These are phyloP conservation scores for Odonthalia washingtoniensis DNA, from an alignment of 31 red algal genomes.

Conservation along the genomic window DNA sequence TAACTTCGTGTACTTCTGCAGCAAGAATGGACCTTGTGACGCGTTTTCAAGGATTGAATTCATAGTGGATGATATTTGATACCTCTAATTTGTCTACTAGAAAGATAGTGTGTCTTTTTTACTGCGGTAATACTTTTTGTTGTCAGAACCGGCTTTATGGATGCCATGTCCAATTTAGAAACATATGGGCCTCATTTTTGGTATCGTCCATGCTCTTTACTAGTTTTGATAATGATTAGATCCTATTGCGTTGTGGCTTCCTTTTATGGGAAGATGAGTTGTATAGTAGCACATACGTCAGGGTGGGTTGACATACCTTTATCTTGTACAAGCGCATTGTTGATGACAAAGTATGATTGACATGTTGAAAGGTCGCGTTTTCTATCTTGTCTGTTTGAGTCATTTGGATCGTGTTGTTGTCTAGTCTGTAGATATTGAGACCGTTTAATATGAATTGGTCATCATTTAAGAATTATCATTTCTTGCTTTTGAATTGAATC, in stretches of 20 bases:
- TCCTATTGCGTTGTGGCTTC: not conserved
- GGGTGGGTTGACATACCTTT: constrained; percentile 27
- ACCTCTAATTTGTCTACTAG: too few relatives aligned
- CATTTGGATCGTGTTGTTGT: too few relatives aligned
- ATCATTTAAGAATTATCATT: too few relatives aligned
- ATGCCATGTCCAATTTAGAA: not conserved
- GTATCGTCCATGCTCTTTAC: not conserved
- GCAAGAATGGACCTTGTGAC: too few relatives aligned
- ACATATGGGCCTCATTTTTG: not conserved
- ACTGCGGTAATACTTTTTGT: too few relatives aligned
- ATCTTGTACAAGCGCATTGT: constrained; percentile 15
- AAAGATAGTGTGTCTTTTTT: too few relatives aligned
- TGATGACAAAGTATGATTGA: constrained; percentile 5
- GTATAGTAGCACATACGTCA: constrained; percentile 10
- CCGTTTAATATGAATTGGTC: too few relatives aligned
- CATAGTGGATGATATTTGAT: too few relatives aligned
- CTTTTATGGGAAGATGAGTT: not conserved
- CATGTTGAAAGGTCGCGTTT: not conserved
- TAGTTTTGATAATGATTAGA: constrained; percentile 6
- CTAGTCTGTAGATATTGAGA: too few relatives aligned
- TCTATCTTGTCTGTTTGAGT: constrained; percentile 28
- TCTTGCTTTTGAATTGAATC: too few relatives aligned
- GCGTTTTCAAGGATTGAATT: too few relatives aligned
- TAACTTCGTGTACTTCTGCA: too few relatives aligned
- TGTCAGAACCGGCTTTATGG: not conserved